phyloP scores from a whole-genome alignment of 352 stramenopile genomes.

The Ophiocytium majus region DNA sequence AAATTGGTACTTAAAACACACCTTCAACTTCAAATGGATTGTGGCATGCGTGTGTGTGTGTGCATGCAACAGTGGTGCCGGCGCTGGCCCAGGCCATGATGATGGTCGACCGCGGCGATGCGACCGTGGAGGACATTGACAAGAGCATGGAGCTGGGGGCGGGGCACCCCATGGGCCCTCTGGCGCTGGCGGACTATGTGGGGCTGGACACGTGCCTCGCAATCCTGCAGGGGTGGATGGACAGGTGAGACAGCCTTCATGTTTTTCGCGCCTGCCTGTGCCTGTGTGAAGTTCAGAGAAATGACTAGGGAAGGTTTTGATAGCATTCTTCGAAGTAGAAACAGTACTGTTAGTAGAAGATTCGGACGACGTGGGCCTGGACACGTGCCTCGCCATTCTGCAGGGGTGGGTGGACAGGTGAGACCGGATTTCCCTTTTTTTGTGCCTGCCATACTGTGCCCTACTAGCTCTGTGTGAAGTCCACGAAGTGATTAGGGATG shows the following conservation, averaged over 20 bases:
- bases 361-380: slow-evolving; percentile 92
- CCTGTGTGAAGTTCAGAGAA: no score
- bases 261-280: slow-evolving; percentile 53
- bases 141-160: slow-evolving; percentile 92
- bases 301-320: no score
- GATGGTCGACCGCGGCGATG: slow-evolving; percentile 88
- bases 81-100: slow-evolving; percentile 78
- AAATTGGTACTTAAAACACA: no score
- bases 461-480: no score
- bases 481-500: no score
- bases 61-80: slow-evolving; percentile 67
- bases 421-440: no score
- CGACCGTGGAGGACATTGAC: slow-evolving; percentile 92
- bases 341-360: no score
- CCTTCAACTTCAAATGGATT: no score
- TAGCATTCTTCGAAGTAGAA: no score
- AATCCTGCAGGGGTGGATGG: slow-evolving; percentile 84
- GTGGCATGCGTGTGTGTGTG: no score
- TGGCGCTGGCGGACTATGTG: slow-evolving; percentile 88
- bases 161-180: slow-evolving; percentile 93
- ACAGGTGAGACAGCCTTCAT: no score
- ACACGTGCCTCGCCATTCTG: slow-evolving; percentile 80
- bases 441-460: no score
- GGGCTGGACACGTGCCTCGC: slow-evolving; percentile 92
- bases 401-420: slow-evolving; percentile 87